Evolutionary conservation across 2,329 filamentous ascomycete species (phyloP).

Genomic region (Neopestalotiopsis sp.): DNA sequence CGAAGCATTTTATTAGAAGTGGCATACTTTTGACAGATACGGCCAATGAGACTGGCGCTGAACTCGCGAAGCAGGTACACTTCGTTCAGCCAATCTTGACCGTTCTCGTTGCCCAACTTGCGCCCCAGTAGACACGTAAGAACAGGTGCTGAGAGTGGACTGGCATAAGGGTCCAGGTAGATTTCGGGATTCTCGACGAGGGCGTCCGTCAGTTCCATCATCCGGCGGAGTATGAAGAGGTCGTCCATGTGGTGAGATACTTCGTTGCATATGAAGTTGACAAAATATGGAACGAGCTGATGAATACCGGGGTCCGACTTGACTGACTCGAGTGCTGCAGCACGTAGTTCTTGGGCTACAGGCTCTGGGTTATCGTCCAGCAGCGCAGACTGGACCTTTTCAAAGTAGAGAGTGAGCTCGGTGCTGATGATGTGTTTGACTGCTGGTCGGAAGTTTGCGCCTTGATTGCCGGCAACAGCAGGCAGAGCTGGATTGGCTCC

Average conservation of each 20-base stretch:
- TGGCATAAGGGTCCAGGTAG: constrained; percentile 69
- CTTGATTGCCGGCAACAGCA: constrained; percentile 82
- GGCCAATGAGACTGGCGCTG: constrained; percentile 79
- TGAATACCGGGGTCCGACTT: constrained; percentile 90
- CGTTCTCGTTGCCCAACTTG: constrained; percentile 68
- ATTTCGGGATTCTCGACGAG: constrained; percentile 83
- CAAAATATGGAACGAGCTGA: constrained; percentile 94
- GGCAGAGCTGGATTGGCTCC: constrained; percentile 86
- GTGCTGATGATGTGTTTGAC: constrained; percentile 97
- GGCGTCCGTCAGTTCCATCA: constrained; percentile 88
- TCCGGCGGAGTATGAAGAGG: constrained; percentile 84
- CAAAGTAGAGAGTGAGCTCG: constrained; percentile 95
- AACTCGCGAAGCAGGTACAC: constrained; percentile 86
- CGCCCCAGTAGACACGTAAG: constrained; percentile 90
- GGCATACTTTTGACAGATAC: constrained; percentile 81
- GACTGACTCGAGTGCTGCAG: constrained; percentile 84
- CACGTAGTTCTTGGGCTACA: constrained; percentile 71
- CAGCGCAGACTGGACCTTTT: constrained; percentile 89
- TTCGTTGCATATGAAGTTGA: constrained; percentile 94
- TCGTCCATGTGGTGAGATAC: constrained; percentile 94
- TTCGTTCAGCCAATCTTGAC: constrained; percentile 57
- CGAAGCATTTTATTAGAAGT: constrained; percentile 81
- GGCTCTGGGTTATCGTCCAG: constrained; percentile 88
- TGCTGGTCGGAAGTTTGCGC: constrained; percentile 81
- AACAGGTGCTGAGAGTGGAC: constrained; percentile 78